phyloP scores from a whole-genome alignment of 371 early-diverging fungal species.

The Mycotypha africana region DNA sequence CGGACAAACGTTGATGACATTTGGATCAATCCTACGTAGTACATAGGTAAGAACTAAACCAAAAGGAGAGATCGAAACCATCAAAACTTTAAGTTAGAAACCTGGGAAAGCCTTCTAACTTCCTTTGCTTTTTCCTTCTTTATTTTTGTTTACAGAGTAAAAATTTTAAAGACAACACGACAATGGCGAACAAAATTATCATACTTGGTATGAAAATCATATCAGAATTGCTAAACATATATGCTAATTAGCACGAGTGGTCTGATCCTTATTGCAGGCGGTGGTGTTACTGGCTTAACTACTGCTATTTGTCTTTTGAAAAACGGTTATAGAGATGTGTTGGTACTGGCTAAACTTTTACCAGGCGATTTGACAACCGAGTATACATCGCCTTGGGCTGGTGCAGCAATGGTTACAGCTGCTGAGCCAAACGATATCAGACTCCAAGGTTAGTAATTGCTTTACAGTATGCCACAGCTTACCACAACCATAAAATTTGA shows the following conservation, averaged over 20 bases:
- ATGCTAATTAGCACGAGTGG: no score
- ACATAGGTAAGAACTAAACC: no score
- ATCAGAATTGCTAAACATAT: no score
- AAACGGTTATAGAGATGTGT: constrained; percentile 49
- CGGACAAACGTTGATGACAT: no score
- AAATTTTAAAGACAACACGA: no score
- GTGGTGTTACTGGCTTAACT: constrained; percentile 77
- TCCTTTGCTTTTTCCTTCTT: no score
- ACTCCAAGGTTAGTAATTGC: constrained; percentile 17
- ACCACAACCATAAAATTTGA: not conserved
- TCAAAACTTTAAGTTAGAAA: no score
- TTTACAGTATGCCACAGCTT: not conserved
- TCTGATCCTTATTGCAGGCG: no score
- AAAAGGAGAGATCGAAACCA: no score
- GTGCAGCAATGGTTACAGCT: constrained; percentile 41
- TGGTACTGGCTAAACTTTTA: constrained; percentile 53
- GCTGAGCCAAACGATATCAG: constrained; percentile 25
- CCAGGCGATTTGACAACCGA: constrained; percentile 48
- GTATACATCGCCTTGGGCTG: constrained; percentile 76
- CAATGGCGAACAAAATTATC: constrained; percentile 4
- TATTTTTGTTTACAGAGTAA: no score
- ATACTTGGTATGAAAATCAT: constrained; percentile 4
- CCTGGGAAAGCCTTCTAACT: no score
- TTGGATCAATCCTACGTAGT: no score
- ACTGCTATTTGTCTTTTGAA: constrained; percentile 52